Base-by-base conservation (phyloP, 75 land plant genomes). In the Sequoia sempervirens region DNA sequence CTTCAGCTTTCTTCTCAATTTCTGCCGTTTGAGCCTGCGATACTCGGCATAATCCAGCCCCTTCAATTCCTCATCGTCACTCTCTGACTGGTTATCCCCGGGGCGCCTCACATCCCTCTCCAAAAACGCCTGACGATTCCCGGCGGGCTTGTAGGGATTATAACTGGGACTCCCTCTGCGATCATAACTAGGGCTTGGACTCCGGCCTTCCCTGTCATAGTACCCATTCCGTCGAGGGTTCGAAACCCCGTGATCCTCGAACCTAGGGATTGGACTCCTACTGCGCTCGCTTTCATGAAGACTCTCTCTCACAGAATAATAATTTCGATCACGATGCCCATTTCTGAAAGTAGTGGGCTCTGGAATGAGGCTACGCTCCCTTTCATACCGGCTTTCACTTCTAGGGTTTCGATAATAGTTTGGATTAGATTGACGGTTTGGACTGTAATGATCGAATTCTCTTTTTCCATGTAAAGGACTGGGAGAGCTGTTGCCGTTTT, bases 11-110 rank as follows among this genome's bases (percentile, higher is more conserved):
- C 87, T 91, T 82, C 96, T 73, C 85, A 94, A 18, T 82, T 89
- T 93, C 92, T 94, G 96, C 40, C 98, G 88, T 88, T 94, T 94
- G 58, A 92, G 81, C 86, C 93, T 85, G 74, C 96, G 82, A 58
- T 89, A 86, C 84, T 96, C 98, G 28, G 85, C 84, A 43, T 45
- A 87, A 70, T 68, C 85, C 83, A 93, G 74, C 8, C 93, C 91
- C 85, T 87, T 88, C 75, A 96, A 70, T 43, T 93, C 96, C 88
- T 93, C 95, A 56, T 92, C 93, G 37, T 88, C 91, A 23, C 87
- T 86, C 46, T 83, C 87, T n/a, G 82, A 84, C 28, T 83, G 84
- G 4, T 81, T 85, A 56, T 46, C 83, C 87, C 12, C 80, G 46
- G 15, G 69, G 75, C 26, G 41, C 23, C 2, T 17, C 20, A 17